Conservation (phyloP, 495 filamentous ascomycete species). For the Paragyromitra xinjiangensis region DNA sequence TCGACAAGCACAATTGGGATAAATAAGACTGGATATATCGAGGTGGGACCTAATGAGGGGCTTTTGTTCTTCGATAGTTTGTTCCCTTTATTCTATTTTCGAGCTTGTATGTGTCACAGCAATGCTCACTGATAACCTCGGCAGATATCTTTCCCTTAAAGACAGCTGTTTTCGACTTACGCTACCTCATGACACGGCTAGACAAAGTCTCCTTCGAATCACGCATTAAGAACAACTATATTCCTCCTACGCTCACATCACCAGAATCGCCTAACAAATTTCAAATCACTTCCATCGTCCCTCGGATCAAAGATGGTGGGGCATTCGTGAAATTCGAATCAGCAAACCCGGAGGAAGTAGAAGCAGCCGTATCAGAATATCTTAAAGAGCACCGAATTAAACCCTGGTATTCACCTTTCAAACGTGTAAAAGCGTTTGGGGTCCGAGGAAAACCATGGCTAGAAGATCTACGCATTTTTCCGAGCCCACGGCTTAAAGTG, state of each 20-base stretch:
- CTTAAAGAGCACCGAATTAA: slow-evolving; percentile 75
- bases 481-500: slow-evolving; percentile 75
- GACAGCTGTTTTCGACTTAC: slow-evolving; percentile 71
- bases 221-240: slow-evolving; percentile 69
- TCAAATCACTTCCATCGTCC: slow-evolving; percentile 78
- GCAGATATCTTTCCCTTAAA: slow-evolving; percentile 85
- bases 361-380: slow-evolving; percentile 64
- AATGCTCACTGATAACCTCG: slow-evolving; percentile 2
- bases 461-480: slow-evolving; percentile 87
- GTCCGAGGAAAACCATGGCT: slow-evolving; percentile 92
- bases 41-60: slow-evolving; percentile 72
- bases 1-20: slow-evolving; percentile 40
- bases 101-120: not conserved
- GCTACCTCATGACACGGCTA: slow-evolving; percentile 69
- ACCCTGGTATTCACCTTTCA: slow-evolving; percentile 89
- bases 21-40: slow-evolving; percentile 77
- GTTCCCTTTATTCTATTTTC: slow-evolving; percentile 46
- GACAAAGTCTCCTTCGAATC: slow-evolving; percentile 67
- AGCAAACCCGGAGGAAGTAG: slow-evolving; percentile 68
- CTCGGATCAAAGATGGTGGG: slow-evolving; percentile 88
- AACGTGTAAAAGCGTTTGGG: slow-evolving; percentile 70
- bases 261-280: slow-evolving; percentile 56
- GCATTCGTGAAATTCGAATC: slow-evolving; percentile 85
- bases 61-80: slow-evolving; percentile 91
- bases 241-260: slow-evolving; percentile 66